A percentile compares a stretch with the other conserved stretches of the same genome.
phyloP scores from a whole-genome alignment of 2,329 filamentous ascomycete genomes.

The Aureobasidium lini region DNA sequence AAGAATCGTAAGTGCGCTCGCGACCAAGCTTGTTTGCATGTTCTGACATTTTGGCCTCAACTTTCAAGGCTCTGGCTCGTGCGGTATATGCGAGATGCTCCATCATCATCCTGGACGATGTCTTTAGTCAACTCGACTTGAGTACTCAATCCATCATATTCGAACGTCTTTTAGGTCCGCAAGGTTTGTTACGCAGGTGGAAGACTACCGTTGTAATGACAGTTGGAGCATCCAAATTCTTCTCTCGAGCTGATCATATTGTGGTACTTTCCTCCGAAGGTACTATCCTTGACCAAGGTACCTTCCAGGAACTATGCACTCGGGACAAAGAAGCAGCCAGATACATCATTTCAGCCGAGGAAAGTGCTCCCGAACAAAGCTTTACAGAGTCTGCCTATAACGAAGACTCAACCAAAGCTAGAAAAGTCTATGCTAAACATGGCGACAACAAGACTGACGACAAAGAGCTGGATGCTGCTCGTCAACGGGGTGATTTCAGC shows the following conservation, averaged over 20 bases:
- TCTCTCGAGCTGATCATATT: constrained; percentile 34
- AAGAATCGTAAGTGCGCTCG: constrained; percentile 54
- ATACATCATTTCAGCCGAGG: background rate
- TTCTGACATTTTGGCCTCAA: background rate
- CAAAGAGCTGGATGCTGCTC: background rate
- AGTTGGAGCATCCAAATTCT: constrained; percentile 23
- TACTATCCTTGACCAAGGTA: background rate
- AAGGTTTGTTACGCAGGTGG: constrained; percentile 35
- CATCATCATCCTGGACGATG: constrained; percentile 71
- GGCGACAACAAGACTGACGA: background rate
- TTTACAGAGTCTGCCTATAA: too few species aligned
- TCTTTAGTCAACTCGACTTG: constrained; percentile 67
- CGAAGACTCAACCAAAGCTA: background rate
- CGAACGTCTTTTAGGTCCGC: constrained; percentile 32
- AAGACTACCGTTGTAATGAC: constrained; percentile 38
- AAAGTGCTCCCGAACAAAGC: background rate
- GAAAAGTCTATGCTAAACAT: background rate
- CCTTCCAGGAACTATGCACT: constrained; percentile 29
- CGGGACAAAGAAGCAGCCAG: background rate
- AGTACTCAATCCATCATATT: constrained; percentile 38
- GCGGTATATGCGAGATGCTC: constrained; percentile 75
- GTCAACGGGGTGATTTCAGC: constrained; percentile 31
- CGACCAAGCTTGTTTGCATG: background rate
- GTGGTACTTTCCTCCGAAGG: constrained; percentile 20
- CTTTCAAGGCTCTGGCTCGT: constrained; percentile 53